Conservation (phyloP, 257 asterid genomes). For the Rhazya stricta region DNA sequence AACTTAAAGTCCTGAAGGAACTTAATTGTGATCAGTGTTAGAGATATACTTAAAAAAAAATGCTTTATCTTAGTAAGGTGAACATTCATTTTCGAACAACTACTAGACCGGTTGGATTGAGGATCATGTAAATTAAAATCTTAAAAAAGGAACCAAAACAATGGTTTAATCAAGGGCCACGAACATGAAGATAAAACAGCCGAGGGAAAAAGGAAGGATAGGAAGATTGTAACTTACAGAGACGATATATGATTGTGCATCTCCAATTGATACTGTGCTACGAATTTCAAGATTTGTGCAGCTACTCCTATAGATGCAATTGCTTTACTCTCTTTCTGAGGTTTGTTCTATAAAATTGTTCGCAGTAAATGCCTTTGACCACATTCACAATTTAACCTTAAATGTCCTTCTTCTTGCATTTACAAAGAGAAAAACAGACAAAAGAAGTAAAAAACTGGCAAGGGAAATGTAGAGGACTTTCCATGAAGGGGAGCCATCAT, state of each 20-base stretch:
- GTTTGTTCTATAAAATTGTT: background rate
- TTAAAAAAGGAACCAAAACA: too few relatives aligned
- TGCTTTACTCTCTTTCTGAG: background rate
- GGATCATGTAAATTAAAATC: background rate
- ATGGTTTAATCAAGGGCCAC: too few relatives aligned
- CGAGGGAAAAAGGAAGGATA: too few relatives aligned
- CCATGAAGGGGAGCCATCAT: constrained; percentile 31
- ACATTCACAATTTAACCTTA: constrained; percentile 52
- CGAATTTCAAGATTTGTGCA: background rate
- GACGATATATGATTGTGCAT: background rate
- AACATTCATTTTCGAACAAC: too few relatives aligned
- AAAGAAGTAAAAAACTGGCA: constrained; percentile 33
- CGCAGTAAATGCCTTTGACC: background rate
- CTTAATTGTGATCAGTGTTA: too few relatives aligned
- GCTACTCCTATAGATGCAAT: background rate
- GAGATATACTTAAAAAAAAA: too few relatives aligned
- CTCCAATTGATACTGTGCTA: background rate
- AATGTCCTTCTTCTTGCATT: constrained; percentile 62
- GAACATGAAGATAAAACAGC: too few relatives aligned
- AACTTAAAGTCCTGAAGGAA: too few relatives aligned
- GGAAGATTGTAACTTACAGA: too few relatives aligned
- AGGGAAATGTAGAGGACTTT: constrained; percentile 33
- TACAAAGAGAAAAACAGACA: constrained; percentile 36
- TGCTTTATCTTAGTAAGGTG: too few relatives aligned
- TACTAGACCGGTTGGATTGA: too few relatives aligned